Evolutionary conservation across 176 grass and related monocot genomes (phyloP).

Genomic region (Hordeum vulgare): DNA sequence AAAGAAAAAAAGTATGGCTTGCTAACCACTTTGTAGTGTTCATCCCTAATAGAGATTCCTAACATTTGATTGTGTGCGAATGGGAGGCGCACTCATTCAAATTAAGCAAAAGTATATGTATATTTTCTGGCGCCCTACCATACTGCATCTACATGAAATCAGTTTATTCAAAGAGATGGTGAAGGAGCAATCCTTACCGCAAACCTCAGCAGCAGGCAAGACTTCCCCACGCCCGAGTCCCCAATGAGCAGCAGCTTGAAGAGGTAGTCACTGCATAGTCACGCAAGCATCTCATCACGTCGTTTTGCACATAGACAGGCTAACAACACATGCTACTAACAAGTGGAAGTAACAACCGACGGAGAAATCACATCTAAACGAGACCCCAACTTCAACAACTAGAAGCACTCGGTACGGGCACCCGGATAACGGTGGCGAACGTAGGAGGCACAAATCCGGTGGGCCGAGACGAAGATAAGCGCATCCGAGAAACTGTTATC

Average conservation of each 20-base stretch:
- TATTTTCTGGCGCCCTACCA: not conserved
- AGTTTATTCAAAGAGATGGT: not conserved
- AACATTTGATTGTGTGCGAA: not conserved
- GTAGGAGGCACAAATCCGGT: not conserved
- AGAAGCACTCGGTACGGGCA: not conserved
- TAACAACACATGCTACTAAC: not conserved
- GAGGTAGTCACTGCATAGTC: conserved; percentile 60
- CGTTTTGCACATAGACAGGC: not conserved
- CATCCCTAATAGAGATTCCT: not conserved
- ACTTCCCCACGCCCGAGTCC: conserved; percentile 72
- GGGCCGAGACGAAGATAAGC: not conserved
- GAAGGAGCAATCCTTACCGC: conserved; percentile 45
- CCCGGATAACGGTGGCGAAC: not conserved
- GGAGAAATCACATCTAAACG: not conserved
- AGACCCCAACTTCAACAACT: not conserved
- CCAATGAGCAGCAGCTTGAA: conserved; percentile 85
- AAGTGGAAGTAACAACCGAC: not conserved
- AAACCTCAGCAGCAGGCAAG: conserved; percentile 78
- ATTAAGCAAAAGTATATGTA: not conserved
- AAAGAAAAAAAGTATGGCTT: not conserved
- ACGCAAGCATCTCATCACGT: conserved; percentile 5
- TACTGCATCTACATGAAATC: not conserved
- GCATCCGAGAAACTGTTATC: conserved; percentile 1
- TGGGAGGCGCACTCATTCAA: not conserved
- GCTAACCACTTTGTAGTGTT: not conserved